Conservation (phyloP, 192 early-diverging fungal species). For the Chytriomyces sp. region DNA sequence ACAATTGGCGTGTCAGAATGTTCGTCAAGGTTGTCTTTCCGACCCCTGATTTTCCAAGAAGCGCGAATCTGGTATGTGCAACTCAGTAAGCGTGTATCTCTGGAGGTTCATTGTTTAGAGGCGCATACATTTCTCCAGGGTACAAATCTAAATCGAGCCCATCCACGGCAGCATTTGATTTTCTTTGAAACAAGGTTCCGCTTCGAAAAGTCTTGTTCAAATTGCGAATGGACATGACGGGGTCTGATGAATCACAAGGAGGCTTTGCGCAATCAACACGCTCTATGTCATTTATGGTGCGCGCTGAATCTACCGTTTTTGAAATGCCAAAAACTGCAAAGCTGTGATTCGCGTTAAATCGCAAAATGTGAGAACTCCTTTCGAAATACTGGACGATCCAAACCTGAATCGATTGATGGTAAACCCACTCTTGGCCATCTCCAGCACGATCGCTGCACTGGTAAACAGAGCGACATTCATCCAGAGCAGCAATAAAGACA, state of each 20-base stretch:
- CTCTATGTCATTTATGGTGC: too few relatives aligned
- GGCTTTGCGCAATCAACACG: too few relatives aligned
- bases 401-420: background rate
- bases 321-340: too few relatives aligned
- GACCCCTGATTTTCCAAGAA: slow-evolving; percentile 69
- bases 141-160: background rate
- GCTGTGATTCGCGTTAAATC: too few relatives aligned
- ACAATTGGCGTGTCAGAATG: slow-evolving; percentile 67
- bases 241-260: too few relatives aligned
- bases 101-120: background rate
- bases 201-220: background rate
- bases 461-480: slow-evolving; percentile 52
- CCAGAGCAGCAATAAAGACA: slow-evolving; percentile 58
- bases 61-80: slow-evolving; percentile 54
- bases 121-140: background rate
- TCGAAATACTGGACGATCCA: too few relatives aligned
- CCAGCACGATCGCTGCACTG: background rate
- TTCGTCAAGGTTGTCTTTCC: slow-evolving; percentile 74
- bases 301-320: too few relatives aligned
- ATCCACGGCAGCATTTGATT: background rate
- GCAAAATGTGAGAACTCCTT: too few relatives aligned
- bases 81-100: background rate
- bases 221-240: background rate
- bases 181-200: background rate
- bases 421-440: background rate